Conservation (phyloP, 192 early-diverging fungal genomes). For the Coemansia sp. region DNA sequence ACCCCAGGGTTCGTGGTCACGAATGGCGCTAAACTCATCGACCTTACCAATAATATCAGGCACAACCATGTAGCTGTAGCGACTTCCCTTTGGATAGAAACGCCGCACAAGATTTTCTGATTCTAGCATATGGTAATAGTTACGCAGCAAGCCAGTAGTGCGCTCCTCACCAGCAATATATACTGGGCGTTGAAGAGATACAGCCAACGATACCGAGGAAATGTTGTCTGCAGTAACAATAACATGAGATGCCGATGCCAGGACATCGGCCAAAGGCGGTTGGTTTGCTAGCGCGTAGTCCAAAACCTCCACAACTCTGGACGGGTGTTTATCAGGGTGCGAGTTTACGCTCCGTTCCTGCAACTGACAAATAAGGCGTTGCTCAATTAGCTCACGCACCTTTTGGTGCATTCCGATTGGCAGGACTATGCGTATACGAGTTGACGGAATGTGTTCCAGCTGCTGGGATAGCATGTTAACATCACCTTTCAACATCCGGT, state of each 20-base stretch:
- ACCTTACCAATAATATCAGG: conserved; percentile 31
- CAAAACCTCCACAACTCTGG: conserved; percentile 16
- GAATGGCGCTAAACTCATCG: conserved; percentile 46
- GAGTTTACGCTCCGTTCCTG: conserved; percentile 1
- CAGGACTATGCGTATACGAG: conserved; percentile 23
- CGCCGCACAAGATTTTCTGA: conserved; percentile 44
- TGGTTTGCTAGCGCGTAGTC: conserved; percentile 32
- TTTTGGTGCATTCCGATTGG: conserved; percentile 16
- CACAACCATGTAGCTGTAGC: conserved; percentile 52
- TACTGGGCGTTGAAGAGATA: conserved; percentile 29
- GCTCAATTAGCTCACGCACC: conserved; percentile 19
- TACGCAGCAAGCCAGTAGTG: conserved; percentile 27
- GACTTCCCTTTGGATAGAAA: conserved; percentile 47
- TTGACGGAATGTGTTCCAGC: conserved; percentile 15
- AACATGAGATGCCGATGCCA: conserved; percentile 29
- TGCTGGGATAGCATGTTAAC: conserved; percentile 27
- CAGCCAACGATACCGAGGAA: conserved; percentile 33
- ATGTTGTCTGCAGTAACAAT: conserved; percentile 42
- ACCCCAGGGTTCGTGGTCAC: conserved; percentile 52
- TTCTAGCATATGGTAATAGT: conserved; percentile 44
- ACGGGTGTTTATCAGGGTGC: not conserved
- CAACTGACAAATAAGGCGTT: conserved; percentile 25
- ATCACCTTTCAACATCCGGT: conserved; percentile 25
- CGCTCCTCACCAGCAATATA: conserved; percentile 52
- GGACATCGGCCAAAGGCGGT: conserved; percentile 21